Conservation (phyloP, 495 filamentous ascomycete species). For the Clavariopsis aquatica region DNA sequence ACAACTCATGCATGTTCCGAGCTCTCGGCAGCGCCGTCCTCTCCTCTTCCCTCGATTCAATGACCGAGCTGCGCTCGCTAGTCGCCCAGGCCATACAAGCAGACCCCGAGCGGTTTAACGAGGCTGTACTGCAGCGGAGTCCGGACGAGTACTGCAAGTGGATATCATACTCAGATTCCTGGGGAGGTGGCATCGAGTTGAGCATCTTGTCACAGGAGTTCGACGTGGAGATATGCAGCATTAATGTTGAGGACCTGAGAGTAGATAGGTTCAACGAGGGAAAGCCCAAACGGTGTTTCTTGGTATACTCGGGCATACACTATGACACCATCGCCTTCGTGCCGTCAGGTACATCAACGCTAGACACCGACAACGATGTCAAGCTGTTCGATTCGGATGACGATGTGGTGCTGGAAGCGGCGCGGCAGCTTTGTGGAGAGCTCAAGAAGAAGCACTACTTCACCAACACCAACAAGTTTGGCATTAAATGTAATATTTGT, state of each 20-base stretch:
- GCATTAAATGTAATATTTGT: slow-evolving; percentile 78
- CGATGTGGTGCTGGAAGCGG: slow-evolving; percentile 66
- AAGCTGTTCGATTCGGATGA: slow-evolving; percentile 75
- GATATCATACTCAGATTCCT: slow-evolving; percentile 77
- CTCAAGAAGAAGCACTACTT: slow-evolving; percentile 77
- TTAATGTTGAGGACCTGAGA: slow-evolving; percentile 71
- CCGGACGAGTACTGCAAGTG: slow-evolving; percentile 80
- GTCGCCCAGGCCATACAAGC: slow-evolving; percentile 77
- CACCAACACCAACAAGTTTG: slow-evolving; percentile 83
- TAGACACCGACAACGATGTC: slow-evolving; percentile 70
- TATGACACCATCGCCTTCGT: slow-evolving; percentile 88
- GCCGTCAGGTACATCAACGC: slow-evolving; percentile 56
- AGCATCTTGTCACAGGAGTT: slow-evolving; percentile 83
- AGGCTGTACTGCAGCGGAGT: slow-evolving; percentile 69
- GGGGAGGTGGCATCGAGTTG: slow-evolving; percentile 93
- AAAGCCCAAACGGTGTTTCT: slow-evolving; percentile 66
- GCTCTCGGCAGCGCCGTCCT: slow-evolving; percentile 79
- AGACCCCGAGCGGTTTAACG: slow-evolving; percentile 68
- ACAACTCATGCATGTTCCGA: slow-evolving; percentile 93
- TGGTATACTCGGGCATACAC: slow-evolving; percentile 93
- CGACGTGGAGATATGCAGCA: slow-evolving; percentile 79
- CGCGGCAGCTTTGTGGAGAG: slow-evolving; percentile 70
- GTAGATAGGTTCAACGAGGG: slow-evolving; percentile 83
- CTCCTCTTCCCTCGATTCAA: slow-evolving; percentile 64
- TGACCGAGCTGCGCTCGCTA: slow-evolving; percentile 75